A percentile compares a stretch with the other conserved stretches of the same genome.
phyloP scores from a whole-genome alignment of 306 rosid species.

The Prinsepia uniflora region DNA sequence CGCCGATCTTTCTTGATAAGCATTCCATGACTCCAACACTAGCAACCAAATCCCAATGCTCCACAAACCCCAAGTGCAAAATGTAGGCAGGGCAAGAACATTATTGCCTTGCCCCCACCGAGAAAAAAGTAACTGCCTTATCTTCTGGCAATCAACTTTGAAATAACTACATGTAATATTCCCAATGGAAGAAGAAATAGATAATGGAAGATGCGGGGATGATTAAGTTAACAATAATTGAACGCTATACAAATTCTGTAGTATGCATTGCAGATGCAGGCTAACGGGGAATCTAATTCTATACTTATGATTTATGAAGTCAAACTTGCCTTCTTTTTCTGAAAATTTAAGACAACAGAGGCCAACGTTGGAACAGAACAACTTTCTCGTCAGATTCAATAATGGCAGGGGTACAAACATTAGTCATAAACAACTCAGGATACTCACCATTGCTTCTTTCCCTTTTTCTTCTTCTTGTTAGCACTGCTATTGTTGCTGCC shows the following conservation, averaged over 20 bases:
- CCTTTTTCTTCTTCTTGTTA: conserved; percentile 81
- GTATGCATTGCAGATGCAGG: background rate
- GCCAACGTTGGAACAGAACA: conserved; percentile 27
- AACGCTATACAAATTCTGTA: conserved; percentile 33
- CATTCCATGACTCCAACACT: background rate
- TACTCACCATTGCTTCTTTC: conserved; percentile 69
- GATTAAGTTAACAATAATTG: conserved; percentile 3
- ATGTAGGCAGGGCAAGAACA: conserved; percentile 3
- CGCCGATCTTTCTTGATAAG: background rate
- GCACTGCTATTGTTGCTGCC: conserved; percentile 33
- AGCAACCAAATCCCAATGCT: background rate
- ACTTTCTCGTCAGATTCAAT: conserved; percentile 17
- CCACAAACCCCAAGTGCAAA: conserved; percentile 3
- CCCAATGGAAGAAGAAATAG: too few species aligned
- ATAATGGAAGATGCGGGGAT: conserved; percentile 10
- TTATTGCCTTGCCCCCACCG: conserved; percentile 2
- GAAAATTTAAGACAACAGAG: conserved; percentile 1
- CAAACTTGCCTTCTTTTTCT: conserved; percentile 38
- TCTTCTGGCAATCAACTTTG: background rate
- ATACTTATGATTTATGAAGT: conserved; percentile 28
- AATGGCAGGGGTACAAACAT: conserved; percentile 15
- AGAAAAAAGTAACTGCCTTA: conserved; percentile 18
- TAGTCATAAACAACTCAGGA: conserved; percentile 3
- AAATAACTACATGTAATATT: background rate
- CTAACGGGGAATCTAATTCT: conserved; percentile 3